Evolutionary conservation across 2,329 filamentous ascomycete genomes (phyloP).

Genomic region (Cladosporium austrohemisphaericum): DNA sequence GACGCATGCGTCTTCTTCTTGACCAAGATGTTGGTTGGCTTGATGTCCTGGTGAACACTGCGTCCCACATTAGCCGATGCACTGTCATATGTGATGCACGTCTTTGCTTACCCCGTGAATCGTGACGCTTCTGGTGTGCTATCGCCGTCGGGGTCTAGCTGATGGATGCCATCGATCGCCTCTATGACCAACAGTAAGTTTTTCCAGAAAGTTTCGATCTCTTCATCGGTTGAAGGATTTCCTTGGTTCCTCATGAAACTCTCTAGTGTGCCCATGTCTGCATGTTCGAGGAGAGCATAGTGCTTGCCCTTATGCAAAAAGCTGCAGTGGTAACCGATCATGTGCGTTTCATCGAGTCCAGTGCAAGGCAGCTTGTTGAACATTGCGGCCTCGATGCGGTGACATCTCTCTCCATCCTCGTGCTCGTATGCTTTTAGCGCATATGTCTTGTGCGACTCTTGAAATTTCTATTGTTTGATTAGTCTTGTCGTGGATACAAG

Average conservation of each 20-base stretch:
- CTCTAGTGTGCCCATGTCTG: slow-evolving; percentile 33
- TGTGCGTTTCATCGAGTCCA: neutral
- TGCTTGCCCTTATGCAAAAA: slow-evolving; percentile 26
- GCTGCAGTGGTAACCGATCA: slow-evolving; percentile 28
- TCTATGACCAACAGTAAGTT: slow-evolving; percentile 29
- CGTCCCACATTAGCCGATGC: slow-evolving; percentile 13
- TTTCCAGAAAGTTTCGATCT: slow-evolving; percentile 35
- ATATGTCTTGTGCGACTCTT: slow-evolving; percentile 9
- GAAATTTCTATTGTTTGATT: too few species aligned
- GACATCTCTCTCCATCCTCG: neutral
- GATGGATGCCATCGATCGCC: slow-evolving; percentile 26
- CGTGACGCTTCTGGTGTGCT: neutral
- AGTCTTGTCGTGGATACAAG: too few species aligned
- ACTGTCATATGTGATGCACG: slow-evolving; percentile 17
- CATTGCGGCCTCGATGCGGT: neutral
- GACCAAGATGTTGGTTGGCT: slow-evolving; percentile 29
- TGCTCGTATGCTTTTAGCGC: slow-evolving; percentile 15
- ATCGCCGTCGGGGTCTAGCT: neutral
- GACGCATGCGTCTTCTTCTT: slow-evolving; percentile 11
- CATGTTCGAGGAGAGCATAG: slow-evolving; percentile 37
- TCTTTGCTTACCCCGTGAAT: slow-evolving; percentile 5
- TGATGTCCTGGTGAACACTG: slow-evolving; percentile 33
- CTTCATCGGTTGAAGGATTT: slow-evolving; percentile 21
- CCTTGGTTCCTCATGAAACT: slow-evolving; percentile 26
- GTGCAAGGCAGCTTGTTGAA: neutral